Percentiles rank a stretch among this genome's conserved stretches.
These are phyloP conservation scores for Citrus sinensis DNA, from an alignment of 345 rosid genomes.

Conservation along the genomic window DNA sequence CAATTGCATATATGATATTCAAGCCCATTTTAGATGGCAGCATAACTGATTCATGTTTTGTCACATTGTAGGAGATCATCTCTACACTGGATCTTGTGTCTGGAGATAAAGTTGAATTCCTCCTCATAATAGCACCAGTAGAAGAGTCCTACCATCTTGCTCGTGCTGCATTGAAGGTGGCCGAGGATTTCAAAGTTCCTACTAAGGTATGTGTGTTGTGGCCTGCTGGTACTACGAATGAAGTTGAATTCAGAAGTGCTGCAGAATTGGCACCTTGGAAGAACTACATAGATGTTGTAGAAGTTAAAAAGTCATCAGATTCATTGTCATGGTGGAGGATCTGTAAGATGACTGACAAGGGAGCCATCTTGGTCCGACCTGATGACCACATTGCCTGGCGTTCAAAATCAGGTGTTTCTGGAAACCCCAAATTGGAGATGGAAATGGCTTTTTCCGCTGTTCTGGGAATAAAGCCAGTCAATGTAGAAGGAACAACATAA, in stretches of 20 bases:
- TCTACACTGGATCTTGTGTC: constrained; percentile 77
- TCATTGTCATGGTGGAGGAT: constrained; percentile 72
- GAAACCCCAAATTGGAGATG: constrained; percentile 53
- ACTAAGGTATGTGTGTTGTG: constrained; percentile 60
- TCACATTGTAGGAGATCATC: constrained; percentile 36
- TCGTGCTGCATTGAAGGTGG: constrained; percentile 45
- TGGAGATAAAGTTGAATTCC: constrained; percentile 70
- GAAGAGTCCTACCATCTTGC: constrained; percentile 67
- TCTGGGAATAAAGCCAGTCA: constrained; percentile 32
- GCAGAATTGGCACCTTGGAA: constrained; percentile 57
- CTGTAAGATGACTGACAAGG: constrained; percentile 63
- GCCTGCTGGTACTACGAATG: constrained; percentile 36
- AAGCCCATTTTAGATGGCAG: not conserved
- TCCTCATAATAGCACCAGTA: constrained; percentile 68
- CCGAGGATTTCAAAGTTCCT: constrained; percentile 52
- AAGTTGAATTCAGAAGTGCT: constrained; percentile 32
- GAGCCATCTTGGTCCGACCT: constrained; percentile 74
- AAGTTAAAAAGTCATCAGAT: constrained; percentile 37
- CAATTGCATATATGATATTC: not conserved
- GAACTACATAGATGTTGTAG: constrained; percentile 55
- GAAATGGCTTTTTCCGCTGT: constrained; percentile 46
- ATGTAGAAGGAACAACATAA: not conserved
- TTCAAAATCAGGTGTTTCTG: constrained; percentile 33
- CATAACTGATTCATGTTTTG: not conserved
- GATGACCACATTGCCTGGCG: constrained; percentile 90